Conservation (phyloP, 1,284 basidiomycete genomes). For the Golubevia sp. region DNA sequence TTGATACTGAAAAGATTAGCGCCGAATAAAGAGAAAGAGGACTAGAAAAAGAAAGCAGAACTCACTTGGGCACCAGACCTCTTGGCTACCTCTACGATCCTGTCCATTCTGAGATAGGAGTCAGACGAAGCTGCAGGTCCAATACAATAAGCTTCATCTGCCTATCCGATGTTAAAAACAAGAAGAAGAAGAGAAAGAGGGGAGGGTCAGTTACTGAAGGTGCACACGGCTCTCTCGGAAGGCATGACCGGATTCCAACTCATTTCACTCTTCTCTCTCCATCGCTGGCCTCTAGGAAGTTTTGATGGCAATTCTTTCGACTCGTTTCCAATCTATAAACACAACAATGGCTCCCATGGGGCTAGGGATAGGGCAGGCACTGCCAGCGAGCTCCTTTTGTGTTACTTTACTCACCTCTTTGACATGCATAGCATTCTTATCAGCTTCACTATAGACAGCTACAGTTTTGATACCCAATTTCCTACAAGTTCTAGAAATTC, state of each 20-base stretch:
- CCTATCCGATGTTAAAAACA: constrained; percentile 65
- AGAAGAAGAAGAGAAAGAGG: not conserved
- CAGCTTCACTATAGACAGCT: constrained; percentile 85
- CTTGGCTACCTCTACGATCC: constrained; percentile 80
- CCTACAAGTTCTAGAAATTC: constrained; percentile 85
- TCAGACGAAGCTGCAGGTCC: constrained; percentile 84
- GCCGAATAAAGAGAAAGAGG: constrained; percentile 56
- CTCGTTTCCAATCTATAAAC: no score
- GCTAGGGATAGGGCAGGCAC: no score
- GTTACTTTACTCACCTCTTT: constrained; percentile 3
- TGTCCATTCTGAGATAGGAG: constrained; percentile 87
- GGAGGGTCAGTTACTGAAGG: no score
- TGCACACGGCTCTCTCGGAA: no score
- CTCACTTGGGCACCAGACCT: constrained; percentile 78
- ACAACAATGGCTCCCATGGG: no score
- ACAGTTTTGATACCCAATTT: constrained; percentile 86
- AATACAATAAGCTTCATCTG: constrained; percentile 94
- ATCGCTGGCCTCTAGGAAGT: no score
- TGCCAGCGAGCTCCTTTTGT: no score
- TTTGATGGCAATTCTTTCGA: no score
- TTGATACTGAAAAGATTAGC: constrained; percentile 62
- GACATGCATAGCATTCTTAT: constrained; percentile 76
- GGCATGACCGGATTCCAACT: no score
- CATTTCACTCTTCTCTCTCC: no score
- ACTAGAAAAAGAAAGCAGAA: not conserved